Percentiles rank a stretch among this genome's conserved stretches.
phyloP scores from a whole-genome alignment of 2,329 filamentous ascomycete species.

The Penicillium sp. region DNA sequence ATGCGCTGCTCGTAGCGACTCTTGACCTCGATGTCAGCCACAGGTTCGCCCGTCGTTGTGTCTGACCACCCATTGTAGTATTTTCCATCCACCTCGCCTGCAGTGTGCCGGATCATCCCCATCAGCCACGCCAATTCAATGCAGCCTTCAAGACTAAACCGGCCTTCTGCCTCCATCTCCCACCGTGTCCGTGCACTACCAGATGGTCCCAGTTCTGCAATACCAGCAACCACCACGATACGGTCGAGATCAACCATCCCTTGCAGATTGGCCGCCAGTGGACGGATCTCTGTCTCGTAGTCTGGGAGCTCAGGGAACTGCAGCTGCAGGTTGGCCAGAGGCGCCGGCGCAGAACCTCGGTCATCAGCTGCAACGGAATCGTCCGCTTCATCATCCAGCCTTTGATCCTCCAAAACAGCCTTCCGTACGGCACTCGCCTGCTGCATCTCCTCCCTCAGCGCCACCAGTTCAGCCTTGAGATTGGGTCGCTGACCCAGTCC shows the following conservation, averaged over 20 bases:
- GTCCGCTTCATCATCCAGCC: background rate
- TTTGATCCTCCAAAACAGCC: constrained; percentile 1
- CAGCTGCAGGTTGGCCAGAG: constrained; percentile 4
- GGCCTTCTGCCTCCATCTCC: constrained; percentile 98
- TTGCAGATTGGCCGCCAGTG: constrained; percentile 53
- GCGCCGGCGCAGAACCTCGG: background rate
- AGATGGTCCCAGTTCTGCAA: constrained; percentile 83
- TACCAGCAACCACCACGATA: constrained; percentile 95
- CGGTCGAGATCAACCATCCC: constrained; percentile 97
- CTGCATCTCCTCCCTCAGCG: constrained; percentile 84
- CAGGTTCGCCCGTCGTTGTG: constrained; percentile 58
- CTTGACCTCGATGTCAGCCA: background rate
- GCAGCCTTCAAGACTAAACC: constrained; percentile 96
- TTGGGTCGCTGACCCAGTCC: constrained; percentile 67
- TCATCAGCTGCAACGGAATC: background rate
- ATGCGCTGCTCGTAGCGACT: constrained; percentile 62
- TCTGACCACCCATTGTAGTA: constrained; percentile 42
- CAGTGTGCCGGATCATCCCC: constrained; percentile 89
- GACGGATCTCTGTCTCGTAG: constrained; percentile 2
- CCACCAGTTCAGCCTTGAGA: constrained; percentile 68
- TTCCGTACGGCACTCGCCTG: constrained; percentile 80
- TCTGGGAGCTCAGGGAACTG: background rate
- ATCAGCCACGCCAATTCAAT: constrained; percentile 99
- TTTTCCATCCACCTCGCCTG: background rate
- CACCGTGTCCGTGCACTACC: constrained; percentile 96